Evolutionary conservation across 2,329 filamentous ascomycete genomes (phyloP).

Genomic region (Aspergillus cejpii): DNA sequence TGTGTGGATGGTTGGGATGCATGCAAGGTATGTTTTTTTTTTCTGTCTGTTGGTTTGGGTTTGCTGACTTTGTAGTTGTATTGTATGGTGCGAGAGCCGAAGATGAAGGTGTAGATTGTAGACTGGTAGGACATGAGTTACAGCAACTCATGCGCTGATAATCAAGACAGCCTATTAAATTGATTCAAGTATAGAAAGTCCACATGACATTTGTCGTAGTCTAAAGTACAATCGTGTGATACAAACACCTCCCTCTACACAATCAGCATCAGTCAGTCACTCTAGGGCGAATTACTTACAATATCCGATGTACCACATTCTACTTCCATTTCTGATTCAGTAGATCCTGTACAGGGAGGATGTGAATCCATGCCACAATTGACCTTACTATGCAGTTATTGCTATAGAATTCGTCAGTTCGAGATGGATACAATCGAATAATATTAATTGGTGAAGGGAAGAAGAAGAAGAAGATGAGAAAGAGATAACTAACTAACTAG

Average conservation of each 20-base stretch:
- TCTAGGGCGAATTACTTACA: conserved; percentile 25
- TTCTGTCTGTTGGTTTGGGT: background rate
- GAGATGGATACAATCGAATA: background rate
- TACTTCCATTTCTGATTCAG: conserved; percentile 35
- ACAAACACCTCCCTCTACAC: too few species aligned
- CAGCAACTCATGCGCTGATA: background rate
- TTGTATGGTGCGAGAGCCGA: conserved; percentile 20
- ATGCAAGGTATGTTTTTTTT: conserved; percentile 41
- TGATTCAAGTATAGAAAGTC: too few species aligned
- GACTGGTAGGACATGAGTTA: background rate
- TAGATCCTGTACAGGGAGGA: conserved; percentile 26
- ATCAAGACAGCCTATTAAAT: too few species aligned
- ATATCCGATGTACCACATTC: conserved; percentile 29
- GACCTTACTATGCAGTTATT: background rate
- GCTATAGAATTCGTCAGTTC: background rate
- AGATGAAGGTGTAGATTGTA: conserved; percentile 11
- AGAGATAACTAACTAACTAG: too few species aligned
- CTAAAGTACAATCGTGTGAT: too few species aligned
- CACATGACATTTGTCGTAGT: too few species aligned
- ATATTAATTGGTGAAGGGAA: background rate
- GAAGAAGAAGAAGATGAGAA: too few species aligned
- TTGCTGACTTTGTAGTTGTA: conserved; percentile 15
- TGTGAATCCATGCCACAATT: too few species aligned
- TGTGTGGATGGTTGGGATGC: conserved; percentile 57
- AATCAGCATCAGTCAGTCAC: too few species aligned